Percentiles rank a stretch among this genome's conserved stretches.
These are phyloP conservation scores for Bidens hawaiensis DNA, from an alignment of 140 eudicot species.

Conservation along the genomic window DNA sequence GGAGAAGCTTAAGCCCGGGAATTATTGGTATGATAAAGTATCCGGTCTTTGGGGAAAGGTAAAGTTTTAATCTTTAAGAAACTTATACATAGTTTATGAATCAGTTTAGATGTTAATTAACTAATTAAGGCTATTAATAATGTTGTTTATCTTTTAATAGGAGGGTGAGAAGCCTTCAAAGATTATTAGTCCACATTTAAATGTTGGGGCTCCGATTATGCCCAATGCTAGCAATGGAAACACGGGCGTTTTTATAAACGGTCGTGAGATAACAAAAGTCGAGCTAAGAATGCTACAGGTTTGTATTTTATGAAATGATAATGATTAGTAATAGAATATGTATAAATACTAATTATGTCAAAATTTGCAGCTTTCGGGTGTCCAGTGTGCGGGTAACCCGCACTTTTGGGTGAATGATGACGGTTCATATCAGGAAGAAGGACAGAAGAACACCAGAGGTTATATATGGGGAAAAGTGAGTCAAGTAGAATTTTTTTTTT, in stretches of 20 bases:
- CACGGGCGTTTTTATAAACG: slow-evolving; percentile 87
- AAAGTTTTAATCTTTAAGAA: slow-evolving; percentile 4
- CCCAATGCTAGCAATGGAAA: slow-evolving; percentile 92
- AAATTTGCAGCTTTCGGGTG: slow-evolving; percentile 81
- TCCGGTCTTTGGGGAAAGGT: slow-evolving; percentile 99
- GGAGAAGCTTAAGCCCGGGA: slow-evolving; percentile 89
- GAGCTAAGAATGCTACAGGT: slow-evolving; percentile 98
- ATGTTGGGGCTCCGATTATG: slow-evolving; percentile 79
- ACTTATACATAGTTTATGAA: not conserved
- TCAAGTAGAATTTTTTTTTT: slow-evolving; percentile 1
- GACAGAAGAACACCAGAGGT: slow-evolving; percentile 96
- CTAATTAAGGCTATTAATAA: slow-evolving; percentile 10
- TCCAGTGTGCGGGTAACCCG: slow-evolving; percentile 99
- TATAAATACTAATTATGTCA: not conserved
- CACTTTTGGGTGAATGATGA: slow-evolving; percentile 99
- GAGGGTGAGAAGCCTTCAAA: slow-evolving; percentile 95
- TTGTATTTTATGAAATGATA: slow-evolving; percentile 1
- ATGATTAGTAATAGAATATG: not conserved
- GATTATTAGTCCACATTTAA: slow-evolving; percentile 89
- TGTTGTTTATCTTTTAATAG: slow-evolving; percentile 33
- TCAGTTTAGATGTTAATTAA: slow-evolving; percentile 3
- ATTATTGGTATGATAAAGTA: slow-evolving; percentile 98
- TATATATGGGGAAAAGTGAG: slow-evolving; percentile 98
- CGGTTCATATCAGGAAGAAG: slow-evolving; percentile 99
- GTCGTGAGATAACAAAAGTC: slow-evolving; percentile 94